Evolutionary conservation across 495 filamentous ascomycete genomes (phyloP), one percentile per base, ranked within the genome.

Genomic region (Penicillium roqueforti): DNA sequence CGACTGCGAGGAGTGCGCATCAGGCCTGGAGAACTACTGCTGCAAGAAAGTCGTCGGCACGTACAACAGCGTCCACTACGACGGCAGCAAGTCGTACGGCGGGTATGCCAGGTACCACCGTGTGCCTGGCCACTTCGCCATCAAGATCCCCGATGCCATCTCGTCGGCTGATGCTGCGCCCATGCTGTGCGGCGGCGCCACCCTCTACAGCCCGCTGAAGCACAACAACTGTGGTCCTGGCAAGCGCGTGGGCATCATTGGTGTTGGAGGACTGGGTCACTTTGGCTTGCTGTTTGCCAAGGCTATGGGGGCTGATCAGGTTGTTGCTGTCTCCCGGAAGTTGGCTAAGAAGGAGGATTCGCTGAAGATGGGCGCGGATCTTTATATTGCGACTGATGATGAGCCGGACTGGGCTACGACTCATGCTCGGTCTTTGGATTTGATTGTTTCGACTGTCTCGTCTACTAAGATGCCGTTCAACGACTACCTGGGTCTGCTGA

Each of bases 161-260:
- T 32, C 74, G 4, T 77, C 72, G 19, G 78, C 74, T 19, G 68
- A 79, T 13, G 89, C 87, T 0, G 90, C 90, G 5, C 89, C 90
- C 1, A 90, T 96, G 88, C 67, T 95, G 22, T 96, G 91, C 59
- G 91, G 82, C 52, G 91, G 92, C 47, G 78, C 91, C 11, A 95
- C 91, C 0, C 77, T 89, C 7, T 96, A 84, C 69, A 76, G 79
- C 13, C 91, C 92, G 3, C 74, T 96, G 36, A 84, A 80, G 67
- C 76, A 84, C 47, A 86, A 91, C 60, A 82, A 82, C 20, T 82
- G 79, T 50, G 91, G 90, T 0, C 91, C 90, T 0, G 90, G 89
- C 1, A 95, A 92, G 75, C 76, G 69, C 6, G 89, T 96, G 8
- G 91, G 88, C 9, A 87, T 96, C 54, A 78, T 95, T 46, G 91